These are phyloP conservation scores for Striga hermonthica DNA, from an alignment of 305 asterid species.

Conservation along the genomic window DNA sequence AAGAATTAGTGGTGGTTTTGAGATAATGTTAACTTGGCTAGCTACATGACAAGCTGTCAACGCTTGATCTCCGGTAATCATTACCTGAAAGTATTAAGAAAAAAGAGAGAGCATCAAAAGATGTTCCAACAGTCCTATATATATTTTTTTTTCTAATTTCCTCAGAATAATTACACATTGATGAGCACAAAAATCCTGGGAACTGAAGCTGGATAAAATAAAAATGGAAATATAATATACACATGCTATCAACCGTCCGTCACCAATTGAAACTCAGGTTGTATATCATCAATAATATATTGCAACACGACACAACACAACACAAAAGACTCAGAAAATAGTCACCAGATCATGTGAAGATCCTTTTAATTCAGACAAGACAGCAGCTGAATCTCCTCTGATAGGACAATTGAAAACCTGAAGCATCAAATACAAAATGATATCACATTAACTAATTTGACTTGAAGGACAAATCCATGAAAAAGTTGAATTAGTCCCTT, in stretches of 20 bases:
- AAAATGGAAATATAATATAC: conserved; percentile 11
- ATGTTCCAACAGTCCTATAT: neutral
- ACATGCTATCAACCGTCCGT: conserved; percentile 18
- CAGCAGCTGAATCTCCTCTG: conserved; percentile 85
- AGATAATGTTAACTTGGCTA: conserved; percentile 82
- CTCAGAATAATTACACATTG: neutral
- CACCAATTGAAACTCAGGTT: conserved; percentile 13
- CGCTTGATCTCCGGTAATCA: conserved; percentile 99
- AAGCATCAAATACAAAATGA: conserved; percentile 31
- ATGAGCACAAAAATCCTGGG: conserved; percentile 11
- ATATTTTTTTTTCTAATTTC: conserved; percentile 1
- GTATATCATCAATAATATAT: conserved; percentile 6
- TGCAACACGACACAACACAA: conserved; percentile 19
- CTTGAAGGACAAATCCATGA: conserved; percentile 9
- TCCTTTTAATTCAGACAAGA: conserved; percentile 70
- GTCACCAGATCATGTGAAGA: conserved; percentile 98
- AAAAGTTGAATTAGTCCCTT: conserved; percentile 9
- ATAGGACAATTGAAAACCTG: conserved; percentile 98
- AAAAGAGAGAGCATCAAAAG: conserved; percentile 25
- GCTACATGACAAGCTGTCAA: conserved; percentile 99
- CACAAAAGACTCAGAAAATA: conserved; percentile 28
- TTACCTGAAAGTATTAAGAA: conserved; percentile 53
- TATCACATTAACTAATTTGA: conserved; percentile 10
- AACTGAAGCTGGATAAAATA: neutral
- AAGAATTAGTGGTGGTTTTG: conserved; percentile 83